A percentile compares a stretch with the other conserved stretches of the same genome.
Conservation (phyloP, 1,139 yeast genomes). For the Candida glucosophila region DNA sequence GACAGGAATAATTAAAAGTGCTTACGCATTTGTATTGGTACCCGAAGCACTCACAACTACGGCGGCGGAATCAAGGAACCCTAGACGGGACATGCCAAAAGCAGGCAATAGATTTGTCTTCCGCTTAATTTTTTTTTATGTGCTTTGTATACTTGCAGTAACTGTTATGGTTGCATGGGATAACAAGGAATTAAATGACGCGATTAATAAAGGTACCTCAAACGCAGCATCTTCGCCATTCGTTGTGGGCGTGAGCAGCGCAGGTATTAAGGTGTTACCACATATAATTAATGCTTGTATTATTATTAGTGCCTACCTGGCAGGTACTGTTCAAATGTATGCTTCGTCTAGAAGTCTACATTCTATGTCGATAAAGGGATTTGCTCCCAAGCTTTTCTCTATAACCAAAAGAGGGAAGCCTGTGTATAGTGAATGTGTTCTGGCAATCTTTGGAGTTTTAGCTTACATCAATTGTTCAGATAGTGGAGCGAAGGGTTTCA, state of each 20-base stretch:
- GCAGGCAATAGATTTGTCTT: constrained; percentile 26
- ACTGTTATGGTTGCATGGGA: constrained; percentile 25
- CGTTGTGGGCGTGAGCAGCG: constrained; percentile 50
- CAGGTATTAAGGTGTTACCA: constrained; percentile 63
- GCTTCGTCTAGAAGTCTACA: constrained; percentile 68
- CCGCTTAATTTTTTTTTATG: constrained; percentile 24
- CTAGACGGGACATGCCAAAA: constrained; percentile 28
- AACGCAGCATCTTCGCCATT: constrained; percentile 41
- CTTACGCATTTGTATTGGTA: constrained; percentile 37
- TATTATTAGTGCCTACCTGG: constrained; percentile 60
- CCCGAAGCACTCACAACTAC: constrained; percentile 38
- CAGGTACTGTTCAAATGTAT: constrained; percentile 76
- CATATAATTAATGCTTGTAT: constrained; percentile 73
- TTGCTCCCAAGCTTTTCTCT: constrained; percentile 52
- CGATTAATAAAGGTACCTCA: constrained; percentile 32
- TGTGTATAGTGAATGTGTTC: constrained; percentile 30
- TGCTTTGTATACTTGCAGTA: constrained; percentile 23
- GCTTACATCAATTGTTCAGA: constrained; percentile 56
- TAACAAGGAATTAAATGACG: constrained; percentile 25
- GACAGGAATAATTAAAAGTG: constrained; percentile 36
- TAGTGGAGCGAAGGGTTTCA: constrained; percentile 47
- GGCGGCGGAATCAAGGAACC: constrained; percentile 32
- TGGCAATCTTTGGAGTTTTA: constrained; percentile 31
- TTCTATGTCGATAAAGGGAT: constrained; percentile 55
- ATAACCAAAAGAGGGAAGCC: constrained; percentile 60